Evolutionary conservation across 75 land plant species (phyloP).

Genomic region (Selaginella moellendorffii): DNA sequence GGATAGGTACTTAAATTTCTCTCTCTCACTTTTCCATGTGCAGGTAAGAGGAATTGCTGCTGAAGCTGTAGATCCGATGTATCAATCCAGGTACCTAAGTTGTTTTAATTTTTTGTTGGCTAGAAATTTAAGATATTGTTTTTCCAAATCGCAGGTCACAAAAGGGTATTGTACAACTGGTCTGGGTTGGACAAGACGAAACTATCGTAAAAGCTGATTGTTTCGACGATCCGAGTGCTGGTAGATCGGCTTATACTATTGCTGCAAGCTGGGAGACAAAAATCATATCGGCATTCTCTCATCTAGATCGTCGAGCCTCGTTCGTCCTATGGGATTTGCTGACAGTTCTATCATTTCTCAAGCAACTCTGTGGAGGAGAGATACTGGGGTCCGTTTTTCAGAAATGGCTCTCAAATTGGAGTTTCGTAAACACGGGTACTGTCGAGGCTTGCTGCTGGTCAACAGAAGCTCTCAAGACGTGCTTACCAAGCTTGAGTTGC

Average conservation of each 20-base stretch:
- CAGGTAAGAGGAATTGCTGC: slow-evolving; percentile 23
- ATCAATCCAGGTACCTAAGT: slow-evolving; percentile 26
- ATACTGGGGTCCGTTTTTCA: not conserved
- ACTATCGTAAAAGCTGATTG: not conserved
- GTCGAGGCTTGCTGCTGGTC: not conserved
- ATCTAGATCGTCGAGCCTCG: slow-evolving; percentile 12
- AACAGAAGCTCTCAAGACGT: not conserved
- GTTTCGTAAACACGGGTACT: not conserved
- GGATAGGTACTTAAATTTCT: too few species aligned
- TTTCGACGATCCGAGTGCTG: slow-evolving; percentile 12
- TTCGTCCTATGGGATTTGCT: slow-evolving; percentile 23
- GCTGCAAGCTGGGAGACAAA: slow-evolving; percentile 13
- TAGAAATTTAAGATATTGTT: too few species aligned
- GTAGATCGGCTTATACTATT: not conserved
- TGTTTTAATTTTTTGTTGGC: too few species aligned
- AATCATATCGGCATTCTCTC: slow-evolving; percentile 12
- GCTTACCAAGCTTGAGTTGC: not conserved
- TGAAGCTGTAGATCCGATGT: slow-evolving; percentile 24
- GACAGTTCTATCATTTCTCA: slow-evolving; percentile 10
- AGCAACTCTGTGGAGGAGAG: not conserved
- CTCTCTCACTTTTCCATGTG: too few species aligned
- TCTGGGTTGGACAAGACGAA: slow-evolving; percentile 16
- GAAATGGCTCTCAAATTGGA: not conserved
- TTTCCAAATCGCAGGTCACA: too few species aligned
- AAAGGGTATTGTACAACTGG: slow-evolving; percentile 23